Base-by-base conservation (phyloP, 2,329 filamentous ascomycete genomes). In the Phaeosphaeria sp. region DNA sequence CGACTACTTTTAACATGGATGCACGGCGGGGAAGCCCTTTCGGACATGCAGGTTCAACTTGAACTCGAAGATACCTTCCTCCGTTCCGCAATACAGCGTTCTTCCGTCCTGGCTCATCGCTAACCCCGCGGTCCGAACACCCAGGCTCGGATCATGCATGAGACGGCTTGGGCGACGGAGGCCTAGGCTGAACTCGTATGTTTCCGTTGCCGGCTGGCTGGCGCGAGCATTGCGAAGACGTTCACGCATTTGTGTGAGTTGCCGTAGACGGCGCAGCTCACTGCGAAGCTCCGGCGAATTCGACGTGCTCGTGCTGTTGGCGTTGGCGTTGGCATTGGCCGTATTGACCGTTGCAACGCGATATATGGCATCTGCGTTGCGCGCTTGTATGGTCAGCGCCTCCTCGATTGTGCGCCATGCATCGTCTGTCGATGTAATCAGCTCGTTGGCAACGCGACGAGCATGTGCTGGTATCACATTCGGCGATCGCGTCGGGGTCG, bases 31-130 rank as follows among this genome's bases (percentile, higher is more conserved):
- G 59, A 76, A 78, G 42, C 71, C 74, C 74, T 87, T 90, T 58
- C 91, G 82, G 55, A 79, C 82, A 49, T 85, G 81, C 18, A 88
- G 67, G 71, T 92, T 88, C 63, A 93, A 83, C 33, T 83, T 84
- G 66, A 91, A 87, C 77, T 93, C 89, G 68, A 91, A 91, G 53
- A 93, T 89, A 55, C 91, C 91, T 64, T 91, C 87, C 71, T 91
- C 88, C 33, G 78, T 81, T 5, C 79, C 80, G 36, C 77, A 81
- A 68, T 80, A 83, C 36, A 83, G 66, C 53, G 67, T 81, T 20
- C 78, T 66, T 8, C 81, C 81, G 66, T 83, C 81, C 24, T 76
- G 70, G 68, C 80, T 82, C 72, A 83, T 80, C 5, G 81, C 81
- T 52, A 83, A 62, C 5, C 81, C 81, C 6, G 81, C 80, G 20